Evolutionary conservation across 2,329 filamentous ascomycete genomes (phyloP).

Genomic region (Madurella fahalii): DNA sequence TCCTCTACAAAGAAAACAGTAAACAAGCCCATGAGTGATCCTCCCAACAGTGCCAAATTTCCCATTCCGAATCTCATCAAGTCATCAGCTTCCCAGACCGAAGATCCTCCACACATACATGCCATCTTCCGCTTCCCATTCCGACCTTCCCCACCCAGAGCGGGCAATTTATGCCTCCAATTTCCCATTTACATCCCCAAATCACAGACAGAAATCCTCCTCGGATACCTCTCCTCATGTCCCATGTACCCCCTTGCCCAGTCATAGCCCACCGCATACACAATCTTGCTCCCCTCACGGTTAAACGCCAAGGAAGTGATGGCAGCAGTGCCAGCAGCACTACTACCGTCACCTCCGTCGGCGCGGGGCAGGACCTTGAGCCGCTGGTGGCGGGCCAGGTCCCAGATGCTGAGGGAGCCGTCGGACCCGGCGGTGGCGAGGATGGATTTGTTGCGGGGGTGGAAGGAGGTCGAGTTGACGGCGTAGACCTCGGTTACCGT

Average conservation of each 20-base stretch:
- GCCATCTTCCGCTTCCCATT: neutral
- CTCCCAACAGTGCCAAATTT: neutral
- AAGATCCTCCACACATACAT: neutral
- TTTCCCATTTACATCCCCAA: neutral
- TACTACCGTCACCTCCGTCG: slow-evolving; percentile 30
- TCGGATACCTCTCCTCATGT: slow-evolving; percentile 13
- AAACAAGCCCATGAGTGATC: neutral
- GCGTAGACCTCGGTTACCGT: slow-evolving; percentile 28
- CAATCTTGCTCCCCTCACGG: slow-evolving; percentile 53
- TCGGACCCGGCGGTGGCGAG: slow-evolving; percentile 35
- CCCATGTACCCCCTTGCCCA: slow-evolving; percentile 62
- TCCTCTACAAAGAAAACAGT: neutral
- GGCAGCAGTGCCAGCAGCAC: slow-evolving; percentile 29
- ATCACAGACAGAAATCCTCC: neutral
- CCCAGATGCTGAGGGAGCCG: slow-evolving; percentile 48
- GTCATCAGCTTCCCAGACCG: neutral
- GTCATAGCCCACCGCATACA: slow-evolving; percentile 65
- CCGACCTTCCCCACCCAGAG: neutral
- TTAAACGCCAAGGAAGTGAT: slow-evolving; percentile 63
- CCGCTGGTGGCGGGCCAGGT: slow-evolving; percentile 47
- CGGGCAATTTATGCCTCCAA: neutral
- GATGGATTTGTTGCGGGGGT: slow-evolving; percentile 24
- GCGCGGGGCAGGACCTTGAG: slow-evolving; percentile 49
- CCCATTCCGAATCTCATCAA: neutral
- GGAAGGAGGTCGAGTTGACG: slow-evolving; percentile 33